Evolutionary conservation across 2,329 filamentous ascomycete genomes (phyloP).

Genomic region (Hypoxylon sp.): DNA sequence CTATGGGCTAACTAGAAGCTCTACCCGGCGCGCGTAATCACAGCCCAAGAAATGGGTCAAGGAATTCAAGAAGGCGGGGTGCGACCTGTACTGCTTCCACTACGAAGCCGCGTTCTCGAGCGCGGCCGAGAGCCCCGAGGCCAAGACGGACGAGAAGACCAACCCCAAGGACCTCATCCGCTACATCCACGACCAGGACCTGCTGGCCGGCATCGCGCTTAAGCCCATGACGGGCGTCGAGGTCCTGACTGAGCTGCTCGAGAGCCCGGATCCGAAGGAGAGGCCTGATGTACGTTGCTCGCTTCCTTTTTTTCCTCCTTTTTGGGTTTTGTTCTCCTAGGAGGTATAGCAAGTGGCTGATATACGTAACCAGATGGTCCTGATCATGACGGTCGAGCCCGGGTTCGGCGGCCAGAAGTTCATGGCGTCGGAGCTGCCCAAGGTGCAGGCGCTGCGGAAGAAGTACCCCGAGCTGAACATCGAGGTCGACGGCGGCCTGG

Average conservation of each 20-base stretch:
- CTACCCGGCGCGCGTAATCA: conserved; percentile 1
- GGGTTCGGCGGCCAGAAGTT: conserved; percentile 99
- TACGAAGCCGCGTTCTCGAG: conserved; percentile 96
- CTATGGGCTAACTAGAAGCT: conserved; percentile 6
- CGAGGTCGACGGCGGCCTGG: conserved; percentile 94
- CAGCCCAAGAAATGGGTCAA: conserved; percentile 98
- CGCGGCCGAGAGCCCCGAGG: conserved; percentile 84
- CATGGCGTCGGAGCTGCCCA: conserved; percentile 95
- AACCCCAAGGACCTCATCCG: conserved; percentile 87
- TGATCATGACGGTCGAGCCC: conserved; percentile 98
- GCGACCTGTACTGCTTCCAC: conserved; percentile 99
- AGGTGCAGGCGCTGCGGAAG: conserved; percentile 86
- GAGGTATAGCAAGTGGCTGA: background rate
- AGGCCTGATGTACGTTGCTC: conserved; percentile 82
- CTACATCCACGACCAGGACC: conserved; percentile 89
- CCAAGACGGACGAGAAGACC: conserved; percentile 77
- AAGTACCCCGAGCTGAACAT: conserved; percentile 95
- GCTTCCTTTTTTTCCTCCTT: background rate
- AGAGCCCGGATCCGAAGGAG: conserved; percentile 79
- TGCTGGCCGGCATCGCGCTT: conserved; percentile 94
- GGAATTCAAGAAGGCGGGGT: conserved; percentile 93
- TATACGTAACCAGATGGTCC: conserved; percentile 80
- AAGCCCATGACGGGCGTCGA: conserved; percentile 94
- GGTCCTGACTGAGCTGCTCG: conserved; percentile 91
- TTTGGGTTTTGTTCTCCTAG: too few species aligned